Percentiles rank a stretch among this genome's conserved stretches.
Evolutionary conservation across 2,329 filamentous ascomycete species (phyloP).

Genomic region (Paradendryphiella salina): DNA sequence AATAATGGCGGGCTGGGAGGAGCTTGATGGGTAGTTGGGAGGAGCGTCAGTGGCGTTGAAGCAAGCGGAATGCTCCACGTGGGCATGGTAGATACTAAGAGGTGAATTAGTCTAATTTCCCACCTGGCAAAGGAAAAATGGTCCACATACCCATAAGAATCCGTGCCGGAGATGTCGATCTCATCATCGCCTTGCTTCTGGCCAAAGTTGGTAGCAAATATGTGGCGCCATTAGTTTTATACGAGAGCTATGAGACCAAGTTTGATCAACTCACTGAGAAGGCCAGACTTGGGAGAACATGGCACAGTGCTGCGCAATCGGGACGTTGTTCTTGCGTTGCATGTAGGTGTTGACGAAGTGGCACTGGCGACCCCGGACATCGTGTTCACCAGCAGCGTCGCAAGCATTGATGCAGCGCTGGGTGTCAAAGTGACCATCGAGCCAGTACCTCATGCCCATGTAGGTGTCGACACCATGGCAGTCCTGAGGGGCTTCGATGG

Average conservation of each 20-base stretch:
- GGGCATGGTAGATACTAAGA: neutral
- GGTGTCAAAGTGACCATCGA: conserved; percentile 37
- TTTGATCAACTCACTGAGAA: neutral
- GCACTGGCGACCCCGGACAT: conserved; percentile 25
- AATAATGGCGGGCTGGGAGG: too few relatives aligned
- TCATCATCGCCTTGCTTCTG: conserved; percentile 1
- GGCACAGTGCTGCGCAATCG: conserved; percentile 33
- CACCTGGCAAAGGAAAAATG: too few relatives aligned
- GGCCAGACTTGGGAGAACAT: conserved; percentile 16
- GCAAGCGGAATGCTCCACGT: conserved; percentile 2
- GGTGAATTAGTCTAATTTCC: neutral
- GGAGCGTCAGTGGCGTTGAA: neutral
- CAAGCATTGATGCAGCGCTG: conserved; percentile 38
- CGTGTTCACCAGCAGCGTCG: conserved; percentile 9
- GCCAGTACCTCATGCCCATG: conserved; percentile 25
- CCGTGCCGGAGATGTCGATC: conserved; percentile 2
- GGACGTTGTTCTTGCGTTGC: conserved; percentile 28
- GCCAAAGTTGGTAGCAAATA: conserved; percentile 13
- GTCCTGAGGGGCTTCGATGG: conserved; percentile 39
- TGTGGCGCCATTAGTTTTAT: neutral
- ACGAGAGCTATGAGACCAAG: too few relatives aligned
- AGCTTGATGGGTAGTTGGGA: too few relatives aligned
- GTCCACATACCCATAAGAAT: conserved; percentile 5
- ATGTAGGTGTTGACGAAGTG: conserved; percentile 43
- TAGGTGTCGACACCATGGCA: conserved; percentile 32